Evolutionary conservation across 768 basidiomycete genomes (phyloP).

Genomic region (Lactifluus echinatus): DNA sequence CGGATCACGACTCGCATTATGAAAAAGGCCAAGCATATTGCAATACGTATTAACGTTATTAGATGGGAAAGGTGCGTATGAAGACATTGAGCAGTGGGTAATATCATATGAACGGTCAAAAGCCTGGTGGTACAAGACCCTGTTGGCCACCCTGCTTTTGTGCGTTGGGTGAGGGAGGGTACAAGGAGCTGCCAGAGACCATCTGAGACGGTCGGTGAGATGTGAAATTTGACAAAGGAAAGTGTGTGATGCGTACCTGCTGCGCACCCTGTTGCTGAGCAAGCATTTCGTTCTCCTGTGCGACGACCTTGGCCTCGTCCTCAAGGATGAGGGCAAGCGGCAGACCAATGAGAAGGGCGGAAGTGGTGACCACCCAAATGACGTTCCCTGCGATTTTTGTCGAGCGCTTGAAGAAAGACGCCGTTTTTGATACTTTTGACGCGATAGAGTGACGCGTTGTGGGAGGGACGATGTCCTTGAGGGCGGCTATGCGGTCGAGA

Average conservation of each 20-base stretch:
- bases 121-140: slow-evolving; percentile 20
- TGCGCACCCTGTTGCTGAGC: slow-evolving; percentile 91
- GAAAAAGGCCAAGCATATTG: background rate
- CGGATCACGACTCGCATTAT: background rate
- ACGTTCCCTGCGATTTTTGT: slow-evolving; percentile 75
- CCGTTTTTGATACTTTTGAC: slow-evolving; percentile 49
- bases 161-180: slow-evolving; percentile 14
- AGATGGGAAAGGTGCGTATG: background rate
- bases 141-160: slow-evolving; percentile 16
- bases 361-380: slow-evolving; percentile 93
- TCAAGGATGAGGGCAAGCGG: slow-evolving; percentile 90
- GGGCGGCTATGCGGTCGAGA: slow-evolving; percentile 79
- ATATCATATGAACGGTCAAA: background rate
- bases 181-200: slow-evolving; percentile 17
- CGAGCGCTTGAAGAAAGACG: slow-evolving; percentile 54
- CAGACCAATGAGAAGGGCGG: slow-evolving; percentile 85
- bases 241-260: slow-evolving; percentile 42
- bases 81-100: background rate
- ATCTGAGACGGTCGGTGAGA: slow-evolving; percentile 12
- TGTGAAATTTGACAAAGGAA: no score
- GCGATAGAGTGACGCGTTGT: slow-evolving; percentile 72
- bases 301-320: slow-evolving; percentile 90
- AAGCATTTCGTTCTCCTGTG: slow-evolving; percentile 89
- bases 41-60: no score
- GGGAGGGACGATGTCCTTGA: slow-evolving; percentile 94